Evolutionary conservation across 106 monocot species (phyloP).

Genomic region (Platanthera zijinensis): DNA sequence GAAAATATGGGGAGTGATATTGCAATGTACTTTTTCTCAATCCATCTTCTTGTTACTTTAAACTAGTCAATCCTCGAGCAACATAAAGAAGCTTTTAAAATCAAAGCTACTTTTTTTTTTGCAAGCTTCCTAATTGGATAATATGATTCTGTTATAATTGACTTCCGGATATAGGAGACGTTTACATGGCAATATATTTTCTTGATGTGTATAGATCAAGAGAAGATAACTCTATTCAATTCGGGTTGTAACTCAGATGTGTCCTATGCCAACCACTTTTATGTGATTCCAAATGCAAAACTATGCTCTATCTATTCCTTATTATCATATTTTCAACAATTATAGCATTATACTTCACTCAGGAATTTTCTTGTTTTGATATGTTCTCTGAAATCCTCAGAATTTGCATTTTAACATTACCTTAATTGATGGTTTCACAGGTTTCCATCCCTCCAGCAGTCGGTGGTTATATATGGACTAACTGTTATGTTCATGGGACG

Average conservation of each 20-base stretch:
- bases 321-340: not conserved
- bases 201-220: not conserved
- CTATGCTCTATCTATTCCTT: not conserved
- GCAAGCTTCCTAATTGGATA: not conserved
- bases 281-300: not conserved
- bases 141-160: not conserved
- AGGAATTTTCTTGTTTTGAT: not conserved
- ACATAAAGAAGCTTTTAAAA: not conserved
- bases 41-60: not conserved
- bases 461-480: conserved; percentile 51
- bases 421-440: not conserved
- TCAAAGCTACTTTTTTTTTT: not conserved
- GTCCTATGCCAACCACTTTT: not conserved
- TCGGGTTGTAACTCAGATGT: not conserved
- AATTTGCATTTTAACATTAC: not conserved
- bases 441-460: not conserved
- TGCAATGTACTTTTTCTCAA: not conserved
- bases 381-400: not conserved
- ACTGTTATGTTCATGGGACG: conserved; percentile 71
- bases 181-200: not conserved
- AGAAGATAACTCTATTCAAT: not conserved
- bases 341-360: not conserved
- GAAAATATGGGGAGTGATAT: not conserved
- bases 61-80: not conserved
- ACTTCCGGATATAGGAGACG: not conserved